Conservation (phyloP, 352 stramenopile species). For the Pythium rishiriense region DNA sequence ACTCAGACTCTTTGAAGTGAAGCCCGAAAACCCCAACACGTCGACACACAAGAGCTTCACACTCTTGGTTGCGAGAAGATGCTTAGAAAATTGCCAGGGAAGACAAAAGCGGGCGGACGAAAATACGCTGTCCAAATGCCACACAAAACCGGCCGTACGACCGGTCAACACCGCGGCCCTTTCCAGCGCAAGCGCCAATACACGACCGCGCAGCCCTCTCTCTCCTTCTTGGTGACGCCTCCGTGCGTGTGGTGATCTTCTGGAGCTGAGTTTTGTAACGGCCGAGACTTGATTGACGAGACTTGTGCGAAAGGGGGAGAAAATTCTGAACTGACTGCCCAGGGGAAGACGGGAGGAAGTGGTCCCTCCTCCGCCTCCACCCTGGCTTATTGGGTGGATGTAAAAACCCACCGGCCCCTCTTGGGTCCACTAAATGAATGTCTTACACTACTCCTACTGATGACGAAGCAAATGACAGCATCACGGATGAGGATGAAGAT, state of each 20-base stretch:
- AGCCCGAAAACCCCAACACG: background rate
- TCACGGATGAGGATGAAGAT: background rate
- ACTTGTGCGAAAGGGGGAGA: background rate
- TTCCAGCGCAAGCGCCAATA: too few relatives aligned
- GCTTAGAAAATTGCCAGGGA: background rate
- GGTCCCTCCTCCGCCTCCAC: background rate
- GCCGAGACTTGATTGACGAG: background rate
- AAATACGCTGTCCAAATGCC: too few relatives aligned
- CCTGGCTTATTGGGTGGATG: background rate
- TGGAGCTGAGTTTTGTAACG: background rate
- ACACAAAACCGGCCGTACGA: background rate
- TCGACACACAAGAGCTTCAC: background rate
- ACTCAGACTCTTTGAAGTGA: background rate
- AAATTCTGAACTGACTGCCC: background rate
- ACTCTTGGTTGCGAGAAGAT: background rate
- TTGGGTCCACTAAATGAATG: background rate
- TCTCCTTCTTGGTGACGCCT: background rate
- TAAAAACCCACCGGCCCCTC: background rate
- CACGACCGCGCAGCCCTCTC: background rate
- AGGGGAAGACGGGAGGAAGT: background rate
- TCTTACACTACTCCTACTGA: background rate
- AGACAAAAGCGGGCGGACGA: background rate
- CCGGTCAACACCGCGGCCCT: background rate
- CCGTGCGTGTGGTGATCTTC: background rate
- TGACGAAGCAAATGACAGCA: background rate